Evolutionary conservation across 306 rosid genomes (phyloP).

Genomic region (Sechiopsis laciniata): DNA sequence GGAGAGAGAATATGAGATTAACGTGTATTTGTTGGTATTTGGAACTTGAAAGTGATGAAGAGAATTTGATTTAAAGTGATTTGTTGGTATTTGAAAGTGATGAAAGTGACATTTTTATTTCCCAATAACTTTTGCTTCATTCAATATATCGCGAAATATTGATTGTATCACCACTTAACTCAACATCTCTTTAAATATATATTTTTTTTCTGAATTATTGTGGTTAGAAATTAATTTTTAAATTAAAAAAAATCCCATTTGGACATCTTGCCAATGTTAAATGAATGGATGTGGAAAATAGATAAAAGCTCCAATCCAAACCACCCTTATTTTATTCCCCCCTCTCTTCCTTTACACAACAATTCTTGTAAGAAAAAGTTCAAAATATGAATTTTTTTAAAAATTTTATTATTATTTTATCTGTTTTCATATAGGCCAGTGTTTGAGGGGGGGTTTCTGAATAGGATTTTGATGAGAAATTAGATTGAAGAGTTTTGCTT

Average conservation of each 20-base stretch:
- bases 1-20: background rate
- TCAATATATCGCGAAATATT: too few species aligned
- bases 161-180: too few species aligned
- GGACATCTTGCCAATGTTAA: slow-evolving; percentile 24
- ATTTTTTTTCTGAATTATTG: background rate
- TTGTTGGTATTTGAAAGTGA: slow-evolving; percentile 16
- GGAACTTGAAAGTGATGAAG: slow-evolving; percentile 5
- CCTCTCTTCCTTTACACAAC: background rate
- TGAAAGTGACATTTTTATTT: background rate
- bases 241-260: too few species aligned
- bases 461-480: too few species aligned
- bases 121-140: too few species aligned
- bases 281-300: slow-evolving; percentile 34
- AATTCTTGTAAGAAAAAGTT: background rate
- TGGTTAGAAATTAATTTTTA: background rate
- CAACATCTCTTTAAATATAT: too few species aligned
- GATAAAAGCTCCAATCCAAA: slow-evolving; percentile 19
- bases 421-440: too few species aligned
- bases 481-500: too few species aligned
- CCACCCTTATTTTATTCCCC: background rate
- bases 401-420: too few species aligned
- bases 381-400: too few species aligned
- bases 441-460: too few species aligned
- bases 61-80: background rate
- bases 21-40: slow-evolving; percentile 16